A percentile compares a stretch with the other conserved stretches of the same genome.
Evolutionary conservation across 495 filamentous ascomycete genomes (phyloP).

Genomic region (Penicillium macrosclerotiorum): DNA sequence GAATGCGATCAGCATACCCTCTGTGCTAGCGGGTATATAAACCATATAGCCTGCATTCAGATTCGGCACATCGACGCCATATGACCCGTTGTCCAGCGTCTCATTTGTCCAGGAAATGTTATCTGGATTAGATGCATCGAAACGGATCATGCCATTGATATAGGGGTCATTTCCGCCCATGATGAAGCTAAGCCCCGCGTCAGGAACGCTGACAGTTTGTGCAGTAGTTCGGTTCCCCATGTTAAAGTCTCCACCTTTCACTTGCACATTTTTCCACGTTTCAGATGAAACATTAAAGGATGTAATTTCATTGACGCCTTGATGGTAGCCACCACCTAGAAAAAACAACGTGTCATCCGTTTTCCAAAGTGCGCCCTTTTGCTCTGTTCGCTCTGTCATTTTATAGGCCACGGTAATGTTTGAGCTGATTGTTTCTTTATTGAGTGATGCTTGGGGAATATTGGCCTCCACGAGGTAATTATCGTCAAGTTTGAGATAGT

Average conservation of each 20-base stretch:
- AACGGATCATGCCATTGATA: slow-evolving; percentile 14
- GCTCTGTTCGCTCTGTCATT: not conserved
- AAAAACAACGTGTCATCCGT: slow-evolving; percentile 8
- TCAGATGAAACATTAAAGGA: slow-evolving; percentile 6
- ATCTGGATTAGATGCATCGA: slow-evolving; percentile 9
- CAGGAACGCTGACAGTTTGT: slow-evolving; percentile 8
- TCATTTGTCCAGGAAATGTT: slow-evolving; percentile 12
- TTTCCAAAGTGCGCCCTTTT: slow-evolving; percentile 8
- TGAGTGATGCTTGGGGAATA: slow-evolving; percentile 5
- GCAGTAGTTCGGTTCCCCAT: slow-evolving; percentile 9
- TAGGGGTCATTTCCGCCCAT: slow-evolving; percentile 6
- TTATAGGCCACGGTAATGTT: not conserved
- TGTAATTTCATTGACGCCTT: slow-evolving; percentile 7
- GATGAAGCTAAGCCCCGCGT: slow-evolving; percentile 9
- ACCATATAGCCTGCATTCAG: slow-evolving; percentile 9
- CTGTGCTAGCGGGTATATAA: slow-evolving; percentile 11
- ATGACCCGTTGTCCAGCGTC: slow-evolving; percentile 6
- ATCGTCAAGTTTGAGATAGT: slow-evolving; percentile 1
- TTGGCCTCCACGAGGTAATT: slow-evolving; percentile 8
- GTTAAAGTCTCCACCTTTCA: slow-evolving; percentile 11
- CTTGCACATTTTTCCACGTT: slow-evolving; percentile 6
- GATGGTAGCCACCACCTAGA: slow-evolving; percentile 13
- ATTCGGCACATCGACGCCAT: slow-evolving; percentile 8
- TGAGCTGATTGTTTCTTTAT: not conserved
- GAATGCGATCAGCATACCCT: slow-evolving; percentile 15